Conservation (phyloP, 169 alveolate genomes). For the Cryptosporidium tyzzeri region DNA sequence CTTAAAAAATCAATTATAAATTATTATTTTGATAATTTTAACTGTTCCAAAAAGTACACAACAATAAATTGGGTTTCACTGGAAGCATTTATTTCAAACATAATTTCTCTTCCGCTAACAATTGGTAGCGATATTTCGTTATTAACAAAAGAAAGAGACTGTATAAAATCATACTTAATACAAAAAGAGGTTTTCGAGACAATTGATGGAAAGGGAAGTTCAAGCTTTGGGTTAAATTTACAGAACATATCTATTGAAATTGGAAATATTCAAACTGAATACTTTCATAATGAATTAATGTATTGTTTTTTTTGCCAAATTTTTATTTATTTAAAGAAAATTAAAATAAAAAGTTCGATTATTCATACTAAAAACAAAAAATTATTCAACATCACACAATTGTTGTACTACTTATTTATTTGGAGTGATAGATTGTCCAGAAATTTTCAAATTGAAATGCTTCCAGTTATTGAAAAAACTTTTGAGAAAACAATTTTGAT, state of each 20-base stretch:
- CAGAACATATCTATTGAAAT: conserved; percentile 33
- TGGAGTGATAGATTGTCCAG: conserved; percentile 51
- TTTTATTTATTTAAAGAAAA: conserved; percentile 5
- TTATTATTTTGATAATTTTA: conserved; percentile 16
- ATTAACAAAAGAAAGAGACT: conserved; percentile 51
- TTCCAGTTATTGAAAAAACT: not conserved
- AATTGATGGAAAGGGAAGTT: not conserved
- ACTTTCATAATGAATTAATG: conserved; percentile 26
- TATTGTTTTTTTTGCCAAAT: conserved; percentile 17
- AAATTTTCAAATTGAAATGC: not conserved
- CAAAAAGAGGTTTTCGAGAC: not conserved
- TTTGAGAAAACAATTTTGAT: conserved; percentile 4
- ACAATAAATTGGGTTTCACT: conserved; percentile 17
- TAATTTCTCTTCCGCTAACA: conserved; percentile 47
- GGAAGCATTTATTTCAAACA: conserved; percentile 2
- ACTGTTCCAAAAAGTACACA: not conserved
- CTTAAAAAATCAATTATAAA: conserved; percentile 4
- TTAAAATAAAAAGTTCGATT: not conserved
- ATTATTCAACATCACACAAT: not conserved
- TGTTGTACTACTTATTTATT: conserved; percentile 42
- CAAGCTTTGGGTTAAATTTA: conserved; percentile 22
- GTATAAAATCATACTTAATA: conserved; percentile 42
- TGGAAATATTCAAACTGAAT: conserved; percentile 23
- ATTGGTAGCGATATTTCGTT: not conserved
- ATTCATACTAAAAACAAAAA: not conserved